Evolutionary conservation across 1,284 basidiomycete genomes (phyloP), one percentile per base, ranked within the genome.

Genomic region (Microbotryum scabiosae): DNA sequence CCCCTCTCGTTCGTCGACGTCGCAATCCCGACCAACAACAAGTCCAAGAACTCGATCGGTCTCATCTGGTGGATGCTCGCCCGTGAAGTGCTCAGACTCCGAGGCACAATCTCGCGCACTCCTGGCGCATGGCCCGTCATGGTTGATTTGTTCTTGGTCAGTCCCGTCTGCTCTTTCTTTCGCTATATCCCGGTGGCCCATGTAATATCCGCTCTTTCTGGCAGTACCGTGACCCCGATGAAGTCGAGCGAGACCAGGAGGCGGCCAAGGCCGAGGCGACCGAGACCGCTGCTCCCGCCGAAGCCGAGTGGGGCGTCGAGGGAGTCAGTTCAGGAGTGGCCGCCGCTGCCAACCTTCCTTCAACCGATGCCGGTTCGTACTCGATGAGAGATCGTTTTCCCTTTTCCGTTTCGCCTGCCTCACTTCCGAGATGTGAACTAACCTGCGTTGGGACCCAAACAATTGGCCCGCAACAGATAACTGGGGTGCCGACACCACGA

Each of bases 21-120:
- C 74, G 93, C 90, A 66, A 97, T 98, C 80, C 96, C 94, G 70
- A 90, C 90, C 70, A 98, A 98, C 85, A 97, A 97, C 88, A 98
- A 97, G 84, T 86, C 88, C 70, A 87, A 88, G 75, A 90, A 98
- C 80, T 86, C 92, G 28, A 90, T 97, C 73, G 94, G 94, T 83
- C 85, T 98, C 68, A 83, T 97, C 74, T 98, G 96, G 96, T 98
- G 93, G 92, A 79, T 98, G 72, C 88, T 98, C 74, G 90, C 89
- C 77, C 89, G 94, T 74, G 94, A 98, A 78, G 91, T 97, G 73
- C 87, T 98, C 77, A 87, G 94, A 75, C 82, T 98, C 74, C 86
- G 90, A 68, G 96, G 94, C 65, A 86, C 87, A 64, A 85, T 97
- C 76, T 86, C 91, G 68, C 85, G 93, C 73, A 86, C 88, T 55